Percentiles rank a stretch among this genome's conserved stretches.
These are phyloP conservation scores for Cordyceps javanica DNA, from an alignment of 2,329 filamentous ascomycete species.

Conservation along the genomic window DNA sequence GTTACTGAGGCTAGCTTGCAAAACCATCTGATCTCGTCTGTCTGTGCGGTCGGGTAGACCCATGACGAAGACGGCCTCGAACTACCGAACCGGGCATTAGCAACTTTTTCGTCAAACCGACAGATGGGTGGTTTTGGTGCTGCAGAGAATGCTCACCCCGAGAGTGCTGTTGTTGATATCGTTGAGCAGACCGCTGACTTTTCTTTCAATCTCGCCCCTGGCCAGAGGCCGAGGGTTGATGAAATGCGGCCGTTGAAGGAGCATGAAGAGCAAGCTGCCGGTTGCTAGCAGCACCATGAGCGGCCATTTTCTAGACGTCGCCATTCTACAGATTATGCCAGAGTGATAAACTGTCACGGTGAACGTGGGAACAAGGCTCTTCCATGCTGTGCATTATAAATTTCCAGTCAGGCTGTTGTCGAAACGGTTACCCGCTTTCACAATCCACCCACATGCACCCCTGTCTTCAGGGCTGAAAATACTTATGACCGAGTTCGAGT, in stretches of 20 bases:
- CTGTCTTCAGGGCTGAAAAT: too few relatives aligned
- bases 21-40: slow-evolving; percentile 40
- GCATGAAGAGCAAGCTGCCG: neutral
- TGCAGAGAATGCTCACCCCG: neutral
- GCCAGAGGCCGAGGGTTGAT: neutral
- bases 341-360: neutral
- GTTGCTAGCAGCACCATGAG: neutral
- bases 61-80: slow-evolving; percentile 33
- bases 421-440: too few relatives aligned
- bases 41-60: slow-evolving; percentile 44
- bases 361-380: neutral
- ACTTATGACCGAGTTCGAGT: too few relatives aligned
- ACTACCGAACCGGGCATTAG: slow-evolving; percentile 3
- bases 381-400: neutral
- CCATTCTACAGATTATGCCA: neutral
- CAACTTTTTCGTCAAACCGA: neutral
- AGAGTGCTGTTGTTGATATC: slow-evolving; percentile 11
- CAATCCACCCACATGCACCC: too few relatives aligned
- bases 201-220: neutral
- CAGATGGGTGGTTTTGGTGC: too few relatives aligned
- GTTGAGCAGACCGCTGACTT: neutral
- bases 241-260: neutral
- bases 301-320: neutral
- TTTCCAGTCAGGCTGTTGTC: too few relatives aligned
- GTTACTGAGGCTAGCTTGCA: slow-evolving; percentile 39